phyloP scores from a whole-genome alignment of 208 protist genomes.

The Herpetomonas samuelpessoai region DNA sequence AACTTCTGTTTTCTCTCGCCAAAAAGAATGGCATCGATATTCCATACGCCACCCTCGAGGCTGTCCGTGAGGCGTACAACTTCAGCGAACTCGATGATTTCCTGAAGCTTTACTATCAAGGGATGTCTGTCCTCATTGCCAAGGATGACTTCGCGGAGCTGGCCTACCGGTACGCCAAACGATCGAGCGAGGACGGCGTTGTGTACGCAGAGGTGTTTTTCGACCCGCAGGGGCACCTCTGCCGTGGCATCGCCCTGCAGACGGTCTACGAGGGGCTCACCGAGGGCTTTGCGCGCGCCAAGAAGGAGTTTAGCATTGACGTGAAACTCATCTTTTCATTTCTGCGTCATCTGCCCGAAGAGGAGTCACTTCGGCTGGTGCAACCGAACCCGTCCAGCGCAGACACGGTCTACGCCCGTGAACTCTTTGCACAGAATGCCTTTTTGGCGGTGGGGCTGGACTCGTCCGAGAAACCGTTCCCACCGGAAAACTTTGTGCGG shows the following conservation, averaged over 20 bases:
- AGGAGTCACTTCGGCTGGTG: constrained; percentile 34
- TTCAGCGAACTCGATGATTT: constrained; percentile 52
- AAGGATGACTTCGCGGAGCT: constrained; percentile 54
- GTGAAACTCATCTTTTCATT: constrained; percentile 43
- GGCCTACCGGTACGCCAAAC: constrained; percentile 37
- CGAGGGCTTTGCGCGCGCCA: constrained; percentile 26
- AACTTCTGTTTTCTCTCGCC: constrained; percentile 46
- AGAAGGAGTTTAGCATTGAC: constrained; percentile 33
- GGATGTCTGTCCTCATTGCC: constrained; percentile 37
- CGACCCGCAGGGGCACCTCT: constrained; percentile 47
- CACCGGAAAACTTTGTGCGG: constrained; percentile 48
- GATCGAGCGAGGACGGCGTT: constrained; percentile 28
- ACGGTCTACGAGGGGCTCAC: constrained; percentile 43
- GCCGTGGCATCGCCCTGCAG: constrained; percentile 32
- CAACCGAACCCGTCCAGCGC: constrained; percentile 20
- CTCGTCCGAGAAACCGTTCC: constrained; percentile 39
- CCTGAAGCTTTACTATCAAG: constrained; percentile 55
- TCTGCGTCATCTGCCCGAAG: constrained; percentile 40
- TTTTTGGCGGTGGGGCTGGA: constrained; percentile 50
- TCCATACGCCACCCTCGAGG: constrained; percentile 39
- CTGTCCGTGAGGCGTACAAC: constrained; percentile 37
- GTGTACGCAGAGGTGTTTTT: constrained; percentile 54
- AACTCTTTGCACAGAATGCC: constrained; percentile 34
- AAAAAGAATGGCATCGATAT: constrained; percentile 29
- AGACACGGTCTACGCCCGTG: constrained; percentile 32